A percentile compares a stretch with the other conserved stretches of the same genome.
Conservation (phyloP, 768 basidiomycete species). For the Trametes cubensis region DNA sequence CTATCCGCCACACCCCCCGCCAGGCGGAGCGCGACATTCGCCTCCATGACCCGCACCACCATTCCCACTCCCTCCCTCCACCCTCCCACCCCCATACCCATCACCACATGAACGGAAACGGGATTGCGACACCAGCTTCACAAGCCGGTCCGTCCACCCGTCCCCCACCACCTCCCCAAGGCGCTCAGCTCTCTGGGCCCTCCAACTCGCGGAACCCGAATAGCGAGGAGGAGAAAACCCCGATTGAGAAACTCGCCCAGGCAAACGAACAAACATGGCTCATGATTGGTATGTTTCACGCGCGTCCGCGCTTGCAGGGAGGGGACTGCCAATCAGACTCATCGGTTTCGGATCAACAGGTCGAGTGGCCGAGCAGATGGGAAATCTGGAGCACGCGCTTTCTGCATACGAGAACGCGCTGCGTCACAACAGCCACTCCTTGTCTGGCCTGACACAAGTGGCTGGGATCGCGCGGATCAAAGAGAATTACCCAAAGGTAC, state of each 20-base stretch:
- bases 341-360: conserved; percentile 53
- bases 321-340: conserved; percentile 27
- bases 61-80: conserved; percentile 47
- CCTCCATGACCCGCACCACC: conserved; percentile 58
- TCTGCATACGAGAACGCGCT: conserved; percentile 94
- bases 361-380: conserved; percentile 93
- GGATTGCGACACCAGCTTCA: conserved; percentile 48
- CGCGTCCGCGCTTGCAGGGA: not conserved
- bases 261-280: conserved; percentile 97
- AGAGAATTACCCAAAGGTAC: conserved; percentile 95
- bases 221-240: conserved; percentile 36
- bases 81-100: conserved; percentile 40
- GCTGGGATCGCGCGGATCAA: conserved; percentile 96
- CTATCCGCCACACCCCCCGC: conserved; percentile 63
- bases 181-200: conserved; percentile 27
- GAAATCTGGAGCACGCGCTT: conserved; percentile 89
- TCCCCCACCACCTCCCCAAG: conserved; percentile 35
- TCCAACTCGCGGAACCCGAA: conserved; percentile 44
- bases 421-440: conserved; percentile 90
- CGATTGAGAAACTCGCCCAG: conserved; percentile 75
- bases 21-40: conserved; percentile 63
- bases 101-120: conserved; percentile 58
- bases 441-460: conserved; percentile 89
- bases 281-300: conserved; percentile 69
- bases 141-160: conserved; percentile 40